phyloP scores from a whole-genome alignment of 139 green algal genomes.

The Chlorella sp. region DNA sequence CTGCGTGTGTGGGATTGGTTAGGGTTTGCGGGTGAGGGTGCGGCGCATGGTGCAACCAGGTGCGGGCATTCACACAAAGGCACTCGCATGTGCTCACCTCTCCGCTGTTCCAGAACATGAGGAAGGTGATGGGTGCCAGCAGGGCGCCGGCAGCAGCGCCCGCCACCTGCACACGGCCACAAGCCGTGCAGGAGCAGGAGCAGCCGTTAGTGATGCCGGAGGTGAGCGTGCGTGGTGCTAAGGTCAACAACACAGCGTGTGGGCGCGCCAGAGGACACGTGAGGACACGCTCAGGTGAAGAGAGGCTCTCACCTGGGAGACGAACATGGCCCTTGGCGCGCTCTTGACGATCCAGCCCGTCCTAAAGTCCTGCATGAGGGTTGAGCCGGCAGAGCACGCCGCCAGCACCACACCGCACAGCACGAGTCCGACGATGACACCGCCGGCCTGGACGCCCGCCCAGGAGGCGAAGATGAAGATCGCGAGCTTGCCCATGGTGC shows the following conservation, averaged over 20 bases:
- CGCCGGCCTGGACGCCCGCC: conserved; percentile 18
- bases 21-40: too few species aligned
- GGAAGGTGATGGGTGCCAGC: conserved; percentile 31
- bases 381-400: conserved; percentile 12
- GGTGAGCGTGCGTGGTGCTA: too few species aligned
- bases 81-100: too few species aligned
- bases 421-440: conserved; percentile 17
- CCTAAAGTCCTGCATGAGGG: conserved; percentile 19
- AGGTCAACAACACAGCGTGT: too few species aligned
- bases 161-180: too few species aligned
- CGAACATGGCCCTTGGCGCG: conserved; percentile 39
- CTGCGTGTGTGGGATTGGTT: too few species aligned
- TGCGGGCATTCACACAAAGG: too few species aligned
- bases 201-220: too few species aligned
- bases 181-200: too few species aligned
- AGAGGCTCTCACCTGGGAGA: conserved; percentile 12
- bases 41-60: too few species aligned
- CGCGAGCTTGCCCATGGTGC: conserved; percentile 32
- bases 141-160: conserved; percentile 21
- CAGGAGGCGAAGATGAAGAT: conserved; percentile 48
- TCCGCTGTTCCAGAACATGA: conserved; percentile 32
- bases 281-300: too few species aligned
- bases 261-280: too few species aligned
- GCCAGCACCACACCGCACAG: conserved; percentile 31
- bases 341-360: conserved; percentile 33